Conservation (phyloP, 2,329 filamentous ascomycete species). For the Pseudofabraea citricarpa region DNA sequence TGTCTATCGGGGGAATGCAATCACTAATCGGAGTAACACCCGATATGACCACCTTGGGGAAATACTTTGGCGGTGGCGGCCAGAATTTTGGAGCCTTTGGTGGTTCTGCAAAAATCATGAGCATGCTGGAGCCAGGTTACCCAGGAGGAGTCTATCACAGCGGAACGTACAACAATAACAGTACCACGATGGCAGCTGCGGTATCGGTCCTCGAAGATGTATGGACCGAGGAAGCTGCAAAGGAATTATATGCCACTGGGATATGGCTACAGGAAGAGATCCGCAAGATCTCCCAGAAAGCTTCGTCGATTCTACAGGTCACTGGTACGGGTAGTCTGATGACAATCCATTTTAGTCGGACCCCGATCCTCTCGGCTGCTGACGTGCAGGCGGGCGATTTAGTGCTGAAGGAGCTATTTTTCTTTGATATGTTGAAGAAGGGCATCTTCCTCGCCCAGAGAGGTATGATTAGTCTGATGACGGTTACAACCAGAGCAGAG, state of each 20-base stretch:
- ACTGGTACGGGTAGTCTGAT: conserved; percentile 12
- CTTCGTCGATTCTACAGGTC: conserved; percentile 5
- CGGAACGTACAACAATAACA: conserved; percentile 65
- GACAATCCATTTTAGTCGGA: conserved; percentile 11
- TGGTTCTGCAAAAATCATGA: conserved; percentile 52
- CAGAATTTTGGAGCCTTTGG: conserved; percentile 63
- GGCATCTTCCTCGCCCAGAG: conserved; percentile 9
- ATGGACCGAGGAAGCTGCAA: conserved; percentile 8
- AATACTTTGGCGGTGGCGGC: conserved; percentile 62
- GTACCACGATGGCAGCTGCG: conserved; percentile 48
- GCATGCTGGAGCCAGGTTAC: conserved; percentile 45
- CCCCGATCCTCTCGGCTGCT: conserved; percentile 4
- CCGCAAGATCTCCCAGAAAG: conserved; percentile 4
- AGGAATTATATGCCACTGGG: conserved; percentile 7
- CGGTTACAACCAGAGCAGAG: conserved; percentile 7
- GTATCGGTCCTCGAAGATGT: conserved; percentile 10
- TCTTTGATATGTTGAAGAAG: conserved; percentile 14
- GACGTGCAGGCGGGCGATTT: conserved; percentile 8
- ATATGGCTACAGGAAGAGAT: conserved; percentile 8
- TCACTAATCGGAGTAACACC: conserved; percentile 39
- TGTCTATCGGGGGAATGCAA: conserved; percentile 46
- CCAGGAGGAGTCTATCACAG: conserved; percentile 43
- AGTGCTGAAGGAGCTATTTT: conserved; percentile 12
- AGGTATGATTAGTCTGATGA: conserved; percentile 11
- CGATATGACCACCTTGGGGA: conserved; percentile 60